Evolutionary conservation across 257 asterid species (phyloP), one percentile per base, ranked within the genome.

Genomic region (Nicotiana undulata): DNA sequence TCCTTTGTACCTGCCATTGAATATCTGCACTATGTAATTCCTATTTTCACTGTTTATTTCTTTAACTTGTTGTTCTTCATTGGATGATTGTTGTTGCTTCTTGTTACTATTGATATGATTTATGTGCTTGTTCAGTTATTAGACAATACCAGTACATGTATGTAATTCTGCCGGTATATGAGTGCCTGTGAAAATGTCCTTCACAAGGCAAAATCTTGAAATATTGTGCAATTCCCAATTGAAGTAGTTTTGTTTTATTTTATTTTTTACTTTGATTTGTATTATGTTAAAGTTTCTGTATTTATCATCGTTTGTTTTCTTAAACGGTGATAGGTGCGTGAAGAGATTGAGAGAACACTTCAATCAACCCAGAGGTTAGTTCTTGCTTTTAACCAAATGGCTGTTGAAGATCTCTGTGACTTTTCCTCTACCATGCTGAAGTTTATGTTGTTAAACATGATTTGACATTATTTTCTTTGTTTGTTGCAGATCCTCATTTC

Each of bases 281-380:
- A 40, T 72, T 72, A 5, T 22, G 60, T 46, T 46, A 46, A 72
- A 72, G 58, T 72, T 46, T 72, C 40, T 20, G 5, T 46, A 29
- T 46, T 72, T 46, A 72, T 72, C 60, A 46, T 24, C 24, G 37
- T 46, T 72, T n/a, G 16, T 46, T 72, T 72, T 72, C 60, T 46
- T 44, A 72, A 49, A 72, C 5, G 60, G 78, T 72, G 78, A 80
- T 84, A 94, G 98, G 97, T 93, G 44, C 89, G 78, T 72, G 96
- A 94, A 77, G 93, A 89, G 68, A 85, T 92, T 58, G 92, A 90
- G 4, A 82, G 79, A 74, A 86, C 84, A 3, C 11, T 94, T 24
- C 63, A 55, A 80, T 82, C 86, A 20, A 59, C 26, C 44, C 17
- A 79, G 75, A 90, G 95, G 98, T 94, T 68, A 76, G 90, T 77